Evolutionary conservation across 495 filamentous ascomycete species (phyloP).

Genomic region (Terfezia claveryi): DNA sequence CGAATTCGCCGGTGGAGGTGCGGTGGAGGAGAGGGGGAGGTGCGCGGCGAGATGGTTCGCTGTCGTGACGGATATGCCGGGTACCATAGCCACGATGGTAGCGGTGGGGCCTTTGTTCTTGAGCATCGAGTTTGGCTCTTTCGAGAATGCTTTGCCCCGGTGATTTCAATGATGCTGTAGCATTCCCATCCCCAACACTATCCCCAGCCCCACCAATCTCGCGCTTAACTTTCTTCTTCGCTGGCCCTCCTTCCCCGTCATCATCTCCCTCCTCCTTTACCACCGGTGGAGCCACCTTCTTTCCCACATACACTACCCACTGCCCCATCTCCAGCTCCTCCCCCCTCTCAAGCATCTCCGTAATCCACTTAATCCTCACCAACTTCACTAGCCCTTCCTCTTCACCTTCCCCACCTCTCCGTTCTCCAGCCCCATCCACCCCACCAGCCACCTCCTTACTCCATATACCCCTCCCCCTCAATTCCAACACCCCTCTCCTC

Average conservation of each 20-base stretch:
- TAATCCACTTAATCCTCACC: not conserved
- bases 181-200: too few species aligned
- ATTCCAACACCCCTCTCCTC: slow-evolving; percentile 6
- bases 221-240: too few species aligned
- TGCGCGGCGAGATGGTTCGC: not conserved
- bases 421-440: slow-evolving; percentile 34
- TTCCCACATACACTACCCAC: not conserved
- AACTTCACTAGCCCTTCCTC: not conserved
- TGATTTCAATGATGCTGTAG: too few species aligned
- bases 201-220: too few species aligned
- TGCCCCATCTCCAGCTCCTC: slow-evolving; percentile 3
- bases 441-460: slow-evolving; percentile 54
- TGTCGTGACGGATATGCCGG: not conserved
- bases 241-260: not conserved
- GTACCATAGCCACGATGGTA: not conserved
- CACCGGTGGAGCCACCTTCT: too few species aligned
- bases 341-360: slow-evolving; percentile 1
- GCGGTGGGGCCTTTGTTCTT: not conserved
- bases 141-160: not conserved
- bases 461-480: slow-evolving; percentile 8
- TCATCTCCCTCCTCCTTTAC: not conserved
- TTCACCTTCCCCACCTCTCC: slow-evolving; percentile 2
- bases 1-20: not conserved
- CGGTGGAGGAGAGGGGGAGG: not conserved
- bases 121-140: not conserved